These are phyloP conservation scores for Entophlyctis luteolus DNA, from an alignment of 192 early-diverging fungal species.

Conservation along the genomic window DNA sequence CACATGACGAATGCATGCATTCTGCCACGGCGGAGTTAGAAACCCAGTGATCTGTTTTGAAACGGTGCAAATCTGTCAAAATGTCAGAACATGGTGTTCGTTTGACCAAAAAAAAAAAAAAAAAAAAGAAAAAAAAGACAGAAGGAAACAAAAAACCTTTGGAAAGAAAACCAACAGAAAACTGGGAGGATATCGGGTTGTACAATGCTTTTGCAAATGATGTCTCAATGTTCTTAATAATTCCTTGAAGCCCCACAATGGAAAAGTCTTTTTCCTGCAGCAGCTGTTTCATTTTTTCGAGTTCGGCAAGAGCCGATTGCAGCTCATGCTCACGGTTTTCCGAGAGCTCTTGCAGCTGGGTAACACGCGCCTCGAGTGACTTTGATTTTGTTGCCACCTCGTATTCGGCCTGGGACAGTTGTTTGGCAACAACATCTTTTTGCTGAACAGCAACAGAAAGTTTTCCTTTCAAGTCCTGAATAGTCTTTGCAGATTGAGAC, in stretches of 20 bases:
- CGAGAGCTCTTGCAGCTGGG: background rate
- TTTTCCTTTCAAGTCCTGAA: background rate
- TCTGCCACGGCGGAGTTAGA: background rate
- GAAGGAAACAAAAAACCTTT: background rate
- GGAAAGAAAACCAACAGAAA: constrained; percentile 1
- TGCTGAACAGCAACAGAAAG: background rate
- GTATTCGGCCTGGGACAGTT: background rate
- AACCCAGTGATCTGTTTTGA: constrained; percentile 7
- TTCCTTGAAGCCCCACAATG: background rate
- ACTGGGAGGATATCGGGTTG: background rate
- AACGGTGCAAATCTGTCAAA: constrained; percentile 6
- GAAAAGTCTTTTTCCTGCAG: background rate
- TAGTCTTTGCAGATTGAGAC: background rate
- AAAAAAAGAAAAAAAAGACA: background rate
- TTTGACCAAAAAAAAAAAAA: background rate
- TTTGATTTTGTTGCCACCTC: background rate
- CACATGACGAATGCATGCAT: background rate
- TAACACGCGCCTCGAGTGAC: background rate
- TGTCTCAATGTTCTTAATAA: background rate
- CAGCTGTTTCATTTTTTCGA: background rate
- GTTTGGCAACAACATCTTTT: background rate
- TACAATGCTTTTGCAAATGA: background rate
- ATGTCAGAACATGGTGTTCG: too few relatives aligned
- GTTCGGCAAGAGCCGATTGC: background rate
- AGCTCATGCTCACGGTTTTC: background rate